A percentile compares a stretch with the other conserved stretches of the same genome.
These are phyloP conservation scores for Asparagopsis taxiformis DNA, from an alignment of 31 red algal genomes.

Conservation along the genomic window DNA sequence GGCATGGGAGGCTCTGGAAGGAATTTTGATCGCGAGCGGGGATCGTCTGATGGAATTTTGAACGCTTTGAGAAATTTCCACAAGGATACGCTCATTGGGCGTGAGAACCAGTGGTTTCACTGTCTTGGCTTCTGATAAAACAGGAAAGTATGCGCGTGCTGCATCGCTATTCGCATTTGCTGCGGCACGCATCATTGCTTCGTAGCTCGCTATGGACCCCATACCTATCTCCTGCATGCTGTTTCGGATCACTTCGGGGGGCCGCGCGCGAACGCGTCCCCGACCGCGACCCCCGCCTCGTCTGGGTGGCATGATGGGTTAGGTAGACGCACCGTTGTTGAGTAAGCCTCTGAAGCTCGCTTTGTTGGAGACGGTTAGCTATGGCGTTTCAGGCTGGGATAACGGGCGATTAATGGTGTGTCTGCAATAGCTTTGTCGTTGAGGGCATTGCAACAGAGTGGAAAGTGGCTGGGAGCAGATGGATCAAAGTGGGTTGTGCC, in stretches of 20 bases:
- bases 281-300: constrained; percentile 31
- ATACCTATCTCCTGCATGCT: constrained; percentile 28
- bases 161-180: constrained; percentile 18
- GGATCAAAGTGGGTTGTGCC: too few species aligned
- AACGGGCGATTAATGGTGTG: too few species aligned
- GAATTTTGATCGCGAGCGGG: not conserved
- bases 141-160: constrained; percentile 42
- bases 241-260: constrained; percentile 40
- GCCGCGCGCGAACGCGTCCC: constrained; percentile 21
- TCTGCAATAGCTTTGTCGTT: too few species aligned
- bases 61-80: not conserved
- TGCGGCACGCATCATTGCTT: constrained; percentile 19
- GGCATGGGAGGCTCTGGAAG: not conserved
- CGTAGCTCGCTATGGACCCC: constrained; percentile 19
- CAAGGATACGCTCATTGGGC: constrained; percentile 2
- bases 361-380: too few species aligned
- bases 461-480: too few species aligned
- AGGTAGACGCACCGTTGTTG: too few species aligned
- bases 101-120: not conserved
- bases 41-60: not conserved
- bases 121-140: not conserved
- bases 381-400: too few species aligned
- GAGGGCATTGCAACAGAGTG: too few species aligned
- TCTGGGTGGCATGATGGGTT: constrained; percentile 28
- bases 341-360: too few species aligned